Base-by-base conservation (phyloP, 129 eudicot genomes). In the Cynara cardunculus region DNA sequence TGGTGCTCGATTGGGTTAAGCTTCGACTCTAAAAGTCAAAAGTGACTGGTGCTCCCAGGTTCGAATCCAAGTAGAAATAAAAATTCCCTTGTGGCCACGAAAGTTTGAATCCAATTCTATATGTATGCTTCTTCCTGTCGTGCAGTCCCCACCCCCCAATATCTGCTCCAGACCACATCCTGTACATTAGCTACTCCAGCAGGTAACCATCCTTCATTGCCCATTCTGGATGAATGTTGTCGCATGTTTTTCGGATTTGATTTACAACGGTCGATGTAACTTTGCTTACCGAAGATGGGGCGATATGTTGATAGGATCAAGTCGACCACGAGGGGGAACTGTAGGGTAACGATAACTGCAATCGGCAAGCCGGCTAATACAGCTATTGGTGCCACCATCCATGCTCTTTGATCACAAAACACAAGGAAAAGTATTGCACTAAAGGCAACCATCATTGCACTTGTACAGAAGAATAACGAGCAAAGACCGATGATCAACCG, bases 391-490 rank as follows among this genome's bases (percentile, higher is more conserved):
- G 61, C 28, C 7, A 78, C 25, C 39, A 81, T 73, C 80, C 80
- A 81, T 30, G 39, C 25, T 53, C 53, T 64, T 65, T 39, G 18
- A 59, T 46, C 6, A n/a, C 49, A 18, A n/a, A 65, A 81, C 62
- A 67, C 34, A 26, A 81, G 68, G 75, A 65, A 81, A 25, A 34
- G 49, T 14, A 53, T 44, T 82, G 85, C 85, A 24, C 76, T 24
- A 2, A 64, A 82, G 22, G 76, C 85, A 7, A 68, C 44, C 70
- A 75, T 75, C 85, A 82, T 74, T 11, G 81, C 22, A 41, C 34
- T 65, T 34, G 78, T 82, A 1, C 76, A 75, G 6, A 82, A 3
- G 34, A 82, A 82, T 21, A 82, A 46, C 3, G 35, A 10, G 65
- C 26, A 21, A 1, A 82, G 85, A 3, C 85, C 81, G 5, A 82